Base-by-base conservation (phyloP, 2,329 filamentous ascomycete species). In the Talaromyces islandicus region DNA sequence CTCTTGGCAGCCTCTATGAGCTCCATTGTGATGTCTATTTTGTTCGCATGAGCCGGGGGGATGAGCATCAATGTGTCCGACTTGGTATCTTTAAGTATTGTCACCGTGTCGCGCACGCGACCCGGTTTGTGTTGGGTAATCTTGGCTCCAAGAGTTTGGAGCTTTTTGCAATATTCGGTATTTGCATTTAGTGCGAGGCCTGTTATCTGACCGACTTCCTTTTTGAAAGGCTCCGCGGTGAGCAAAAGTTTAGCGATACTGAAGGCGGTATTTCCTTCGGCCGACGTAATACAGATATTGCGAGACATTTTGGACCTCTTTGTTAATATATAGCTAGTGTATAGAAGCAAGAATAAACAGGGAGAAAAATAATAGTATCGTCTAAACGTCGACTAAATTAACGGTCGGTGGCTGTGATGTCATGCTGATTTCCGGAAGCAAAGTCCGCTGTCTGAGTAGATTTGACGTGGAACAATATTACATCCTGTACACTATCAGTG, bases 221-320 rank as follows among this genome's bases (percentile, higher is more conserved):
- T 68, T 17, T 71, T 73, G 71, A 83, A 82, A 24, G 75, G 69
- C 30, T 60, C 50, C 3, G 80, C 65, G 24, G 72, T 77, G 53
- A 82, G 75, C 48, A 82, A 72, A 7, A 82, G 72, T 64, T 83
- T 78, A 43, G 78, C 77, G 64, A 83, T 81, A 60, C 78, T 69
- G 63, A 80, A 81, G 63, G 80, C 80, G 4, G 79, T 82, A 59
- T 82, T 73, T 65, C 81, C 80, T 50, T 83, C 80, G 12, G 75
- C 73, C 32, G 80, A 75, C 2, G 78, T 81, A 65, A 82, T 72
- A 65, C 77, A 79, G 56, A 83, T 64, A 57, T 81, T 81, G 63
- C 78, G 78, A 0, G 78, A 68, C 78, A 81, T 81, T 17, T 57
- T 30, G 24, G 54, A 41, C 27, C 29, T 14, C 25, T 29, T 2